Conservation (phyloP, 371 early-diverging fungal genomes). For the Mortierella sp. region DNA sequence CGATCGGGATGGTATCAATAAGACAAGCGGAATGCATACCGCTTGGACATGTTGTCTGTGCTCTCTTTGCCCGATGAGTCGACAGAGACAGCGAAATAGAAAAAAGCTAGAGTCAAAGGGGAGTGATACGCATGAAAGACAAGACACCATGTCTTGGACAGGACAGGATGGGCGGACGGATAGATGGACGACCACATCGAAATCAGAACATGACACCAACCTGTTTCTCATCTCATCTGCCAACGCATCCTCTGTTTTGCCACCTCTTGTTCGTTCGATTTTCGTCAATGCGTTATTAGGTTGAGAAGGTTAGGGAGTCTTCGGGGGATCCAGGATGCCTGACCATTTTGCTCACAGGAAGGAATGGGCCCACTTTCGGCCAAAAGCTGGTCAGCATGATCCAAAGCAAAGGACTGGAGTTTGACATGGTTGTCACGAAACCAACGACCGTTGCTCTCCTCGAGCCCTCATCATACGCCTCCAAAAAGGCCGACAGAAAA, state of each 20-base stretch:
- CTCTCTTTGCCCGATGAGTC: background rate
- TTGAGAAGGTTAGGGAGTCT: constrained; percentile 34
- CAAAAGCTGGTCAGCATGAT: constrained; percentile 41
- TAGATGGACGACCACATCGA: background rate
- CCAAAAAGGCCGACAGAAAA: background rate
- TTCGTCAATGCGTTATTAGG: constrained; percentile 18
- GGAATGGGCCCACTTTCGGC: constrained; percentile 50
- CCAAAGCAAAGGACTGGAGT: constrained; percentile 33
- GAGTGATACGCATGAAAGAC: background rate
- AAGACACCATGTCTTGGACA: background rate
- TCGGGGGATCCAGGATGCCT: constrained; percentile 41
- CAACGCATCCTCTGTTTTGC: background rate
- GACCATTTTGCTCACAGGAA: constrained; percentile 50
- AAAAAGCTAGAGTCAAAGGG: background rate
- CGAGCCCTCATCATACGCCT: background rate
- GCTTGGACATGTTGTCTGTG: background rate
- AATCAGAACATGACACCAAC: background rate
- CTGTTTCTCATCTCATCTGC: background rate
- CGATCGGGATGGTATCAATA: constrained; percentile 6
- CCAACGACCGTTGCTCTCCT: constrained; percentile 51
- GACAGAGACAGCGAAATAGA: background rate
- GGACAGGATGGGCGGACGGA: background rate
- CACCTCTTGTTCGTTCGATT: background rate
- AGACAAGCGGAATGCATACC: background rate
- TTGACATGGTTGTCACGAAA: constrained; percentile 54